A percentile compares a stretch with the other conserved stretches of the same genome.
phyloP scores from a whole-genome alignment of 257 asterid genomes.

The Petunia axillaris region DNA sequence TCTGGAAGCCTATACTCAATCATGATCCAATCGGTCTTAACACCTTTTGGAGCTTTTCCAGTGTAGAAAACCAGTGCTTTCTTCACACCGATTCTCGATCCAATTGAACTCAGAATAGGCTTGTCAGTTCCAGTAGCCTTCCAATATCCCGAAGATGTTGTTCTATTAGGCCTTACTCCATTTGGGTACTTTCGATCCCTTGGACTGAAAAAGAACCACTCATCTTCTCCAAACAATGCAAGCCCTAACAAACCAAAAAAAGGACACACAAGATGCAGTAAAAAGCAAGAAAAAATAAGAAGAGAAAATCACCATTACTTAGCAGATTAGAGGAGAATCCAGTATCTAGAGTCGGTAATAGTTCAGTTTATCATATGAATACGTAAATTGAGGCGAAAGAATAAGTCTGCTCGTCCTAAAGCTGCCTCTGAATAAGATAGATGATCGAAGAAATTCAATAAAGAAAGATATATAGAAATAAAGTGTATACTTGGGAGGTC shows the following conservation, averaged over 20 bases:
- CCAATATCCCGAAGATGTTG: constrained; percentile 66
- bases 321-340: not conserved
- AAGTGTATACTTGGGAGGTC: constrained; percentile 58
- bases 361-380: too few species aligned
- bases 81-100: constrained; percentile 61
- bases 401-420: too few species aligned
- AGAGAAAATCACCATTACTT: too few species aligned
- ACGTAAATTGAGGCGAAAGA: too few species aligned
- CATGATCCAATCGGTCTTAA: constrained; percentile 66
- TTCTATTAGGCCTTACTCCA: constrained; percentile 66
- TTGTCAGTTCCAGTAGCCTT: constrained; percentile 68
- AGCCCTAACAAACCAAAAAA: constrained; percentile 36
- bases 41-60: constrained; percentile 58
- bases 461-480: not conserved
- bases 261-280: too few species aligned
- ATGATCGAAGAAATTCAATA: not conserved
- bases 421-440: not conserved
- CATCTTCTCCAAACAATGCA: constrained; percentile 57
- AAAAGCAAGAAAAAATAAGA: too few species aligned
- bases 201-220: constrained; percentile 70
- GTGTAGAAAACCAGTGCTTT: constrained; percentile 62
- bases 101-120: constrained; percentile 45
- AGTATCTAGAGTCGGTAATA: not conserved
- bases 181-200: constrained; percentile 68
- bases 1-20: constrained; percentile 63